Base-by-base conservation (phyloP, 495 filamentous ascomycete species). In the Aspergillus ostianus region DNA sequence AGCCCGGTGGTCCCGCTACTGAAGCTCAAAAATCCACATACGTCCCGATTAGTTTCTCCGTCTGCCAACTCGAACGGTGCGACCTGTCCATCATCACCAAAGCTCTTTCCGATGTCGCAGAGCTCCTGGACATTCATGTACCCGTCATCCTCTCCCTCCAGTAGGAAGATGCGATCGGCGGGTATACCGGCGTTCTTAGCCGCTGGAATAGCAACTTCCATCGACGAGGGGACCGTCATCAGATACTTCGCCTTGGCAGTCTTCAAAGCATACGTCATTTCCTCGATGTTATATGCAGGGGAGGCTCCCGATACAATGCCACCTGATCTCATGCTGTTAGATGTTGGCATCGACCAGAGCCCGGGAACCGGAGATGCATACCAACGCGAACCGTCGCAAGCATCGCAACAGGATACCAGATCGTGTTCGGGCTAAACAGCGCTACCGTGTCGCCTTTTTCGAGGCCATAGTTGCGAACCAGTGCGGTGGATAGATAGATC, bases 341-440 rank as follows among this genome's bases (percentile, higher is more conserved):
- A 49, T 4, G 19, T 2, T 50, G 23, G 30, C 10, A 18, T 6
- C 21, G 36, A 10, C 20, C 15, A n/a, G 30, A 0, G 41, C 21
- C 45, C 32, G 3, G 21, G 27, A 30, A 27, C 2, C 26, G 15
- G 44, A 64, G 69, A 70, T 8, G 67, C 59, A 13, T 60, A 71
- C 68, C 68, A 21, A 64, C 79, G 7, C 82, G 74, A n/a, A 81
- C 64, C 7, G 78, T 74, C 3, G 73, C 82, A 52, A 84, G 78
- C 75, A 87, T 78, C 15, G 82, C 80, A 13, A 85, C 78, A 2
- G 84, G 84, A 64, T 86, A 86, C 82, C 81, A 85, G 54, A 87
- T 81, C 13, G 77, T 82, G 64, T 85, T 86, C 26, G 74, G 77
- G 60, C 76, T 80, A 64, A 86, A 86, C 2, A 87, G 66, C 0